phyloP scores from a whole-genome alignment of 352 stramenopile genomes.

The Poterioochromonas sp. region DNA sequence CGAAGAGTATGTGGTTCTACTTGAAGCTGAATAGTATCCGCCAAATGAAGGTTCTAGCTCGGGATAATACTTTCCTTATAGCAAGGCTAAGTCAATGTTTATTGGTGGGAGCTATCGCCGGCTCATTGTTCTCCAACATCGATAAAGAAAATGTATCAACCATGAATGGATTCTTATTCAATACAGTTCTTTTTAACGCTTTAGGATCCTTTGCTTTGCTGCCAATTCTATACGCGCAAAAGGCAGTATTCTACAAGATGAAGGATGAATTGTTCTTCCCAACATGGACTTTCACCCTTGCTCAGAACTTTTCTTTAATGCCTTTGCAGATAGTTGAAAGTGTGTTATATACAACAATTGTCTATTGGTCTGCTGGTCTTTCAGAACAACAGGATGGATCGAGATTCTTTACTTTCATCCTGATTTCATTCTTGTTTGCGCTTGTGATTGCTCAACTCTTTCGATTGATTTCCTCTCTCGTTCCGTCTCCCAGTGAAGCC shows the following conservation, averaged over 20 bases:
- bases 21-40: background rate
- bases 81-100: slow-evolving; percentile 56
- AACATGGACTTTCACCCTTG: slow-evolving; percentile 55
- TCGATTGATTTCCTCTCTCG: background rate
- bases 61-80: slow-evolving; percentile 43
- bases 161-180: slow-evolving; percentile 70
- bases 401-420: slow-evolving; percentile 34
- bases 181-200: slow-evolving; percentile 68
- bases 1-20: slow-evolving; percentile 23
- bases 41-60: background rate
- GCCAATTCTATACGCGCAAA: slow-evolving; percentile 63
- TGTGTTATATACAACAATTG: slow-evolving; percentile 26
- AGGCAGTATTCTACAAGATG: slow-evolving; percentile 46
- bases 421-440: slow-evolving; percentile 17
- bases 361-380: slow-evolving; percentile 33
- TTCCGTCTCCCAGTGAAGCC: background rate
- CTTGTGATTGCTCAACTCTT: slow-evolving; percentile 35
- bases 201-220: slow-evolving; percentile 66
- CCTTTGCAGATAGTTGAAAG: slow-evolving; percentile 51
- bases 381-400: slow-evolving; percentile 20
- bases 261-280: slow-evolving; percentile 31
- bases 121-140: slow-evolving; percentile 33
- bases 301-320: slow-evolving; percentile 47
- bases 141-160: slow-evolving; percentile 43
- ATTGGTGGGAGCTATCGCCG: slow-evolving; percentile 37